Conservation (phyloP, 73 alveolate species). For the Uronychia setigera region DNA sequence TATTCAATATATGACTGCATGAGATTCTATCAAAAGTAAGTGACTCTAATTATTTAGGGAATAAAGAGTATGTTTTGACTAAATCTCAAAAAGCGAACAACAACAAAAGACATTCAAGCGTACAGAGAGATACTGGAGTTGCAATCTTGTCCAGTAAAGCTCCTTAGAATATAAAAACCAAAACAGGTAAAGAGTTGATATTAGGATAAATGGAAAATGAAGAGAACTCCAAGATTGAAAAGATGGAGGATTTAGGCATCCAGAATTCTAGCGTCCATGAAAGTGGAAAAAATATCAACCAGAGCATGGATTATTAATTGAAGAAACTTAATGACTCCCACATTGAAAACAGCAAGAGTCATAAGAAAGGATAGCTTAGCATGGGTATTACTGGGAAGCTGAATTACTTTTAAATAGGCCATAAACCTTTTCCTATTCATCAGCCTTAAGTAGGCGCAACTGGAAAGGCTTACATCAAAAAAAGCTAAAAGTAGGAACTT, state of each 20-base stretch:
- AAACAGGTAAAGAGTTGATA: not conserved
- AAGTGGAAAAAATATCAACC: not conserved
- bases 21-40: too few species aligned
- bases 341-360: too few species aligned
- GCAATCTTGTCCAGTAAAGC: not conserved
- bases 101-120: not conserved
- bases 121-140: not conserved
- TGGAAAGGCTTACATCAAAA: not conserved
- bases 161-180: not conserved
- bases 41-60: too few species aligned
- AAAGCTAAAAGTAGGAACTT: not conserved
- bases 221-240: too few species aligned
- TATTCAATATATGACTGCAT: too few species aligned
- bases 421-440: too few species aligned
- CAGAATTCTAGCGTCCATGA: not conserved
- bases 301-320: not conserved
- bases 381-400: too few species aligned
- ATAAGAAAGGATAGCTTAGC: too few species aligned
- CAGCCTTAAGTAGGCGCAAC: too few species aligned
- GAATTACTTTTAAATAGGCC: too few species aligned
- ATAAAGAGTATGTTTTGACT: not conserved
- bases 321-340: not conserved
- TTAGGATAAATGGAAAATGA: too few species aligned
- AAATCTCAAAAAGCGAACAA: not conserved
- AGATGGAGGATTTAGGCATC: not conserved